Evolutionary conservation across 2,329 filamentous ascomycete genomes (phyloP), one percentile per base, ranked within the genome.

Genomic region (Fusarium avenaceum): DNA sequence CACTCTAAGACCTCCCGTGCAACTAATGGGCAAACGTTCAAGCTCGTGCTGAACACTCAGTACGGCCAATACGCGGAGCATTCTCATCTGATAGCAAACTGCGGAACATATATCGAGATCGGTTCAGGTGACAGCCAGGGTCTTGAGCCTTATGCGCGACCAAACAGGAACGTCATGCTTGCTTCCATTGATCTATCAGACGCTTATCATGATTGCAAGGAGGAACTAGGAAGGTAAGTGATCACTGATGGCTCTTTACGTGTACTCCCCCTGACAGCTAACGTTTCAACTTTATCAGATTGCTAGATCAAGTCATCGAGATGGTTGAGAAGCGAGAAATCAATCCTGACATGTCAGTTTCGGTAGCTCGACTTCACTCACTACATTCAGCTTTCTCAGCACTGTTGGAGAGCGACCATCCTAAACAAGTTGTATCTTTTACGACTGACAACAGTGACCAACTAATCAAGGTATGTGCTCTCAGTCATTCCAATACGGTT

Each of bases 91-190:
- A 42, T 71, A 5, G 64, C 68, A 2, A 71, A 56, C 9, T 51
- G 68, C 40, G 68, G 68, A 42, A 64, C 68, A 1, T 71, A 71
- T 4, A 45, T 71, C 14, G 68, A 71, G 48, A 57, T 71, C 6
- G 42, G 57, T 0, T 42, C 47, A 2, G 69, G 63, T 14, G 69
- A 69, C 33, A 33, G 24, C 14, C 50, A 28, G 2, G 30, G 17
- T 0, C 44, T 62, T 55, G 63, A 61, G 9, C n/a, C 11, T 5
- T 13, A 24, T 38, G 15, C 33, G 45, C 52, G 48, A n/a, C 64
- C 67, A 17, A 66, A 59, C 42, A 72, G 65, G 43, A 72, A 72
- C 42, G 44, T 72, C 43, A 63, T 72, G 52, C 71, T 72, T 58
- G 63, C 69, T 35, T 72, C 69, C 6, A 65, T 72, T 38, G 69